Conservation (phyloP, 2,329 filamentous ascomycete species). For the Cucurbitaria berberidis region DNA sequence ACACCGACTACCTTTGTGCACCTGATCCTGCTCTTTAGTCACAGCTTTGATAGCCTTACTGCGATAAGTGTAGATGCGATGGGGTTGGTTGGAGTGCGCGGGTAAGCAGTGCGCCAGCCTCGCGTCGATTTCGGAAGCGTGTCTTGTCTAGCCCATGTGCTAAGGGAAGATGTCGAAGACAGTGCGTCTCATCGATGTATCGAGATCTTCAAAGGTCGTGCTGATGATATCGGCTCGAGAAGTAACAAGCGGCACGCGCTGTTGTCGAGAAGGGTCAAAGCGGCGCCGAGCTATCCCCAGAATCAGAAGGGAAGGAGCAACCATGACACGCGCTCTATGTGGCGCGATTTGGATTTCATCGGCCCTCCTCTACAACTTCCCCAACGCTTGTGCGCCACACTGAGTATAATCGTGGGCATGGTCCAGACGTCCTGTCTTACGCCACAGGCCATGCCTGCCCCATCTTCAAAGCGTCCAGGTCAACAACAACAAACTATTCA, state of each 20-base stretch:
- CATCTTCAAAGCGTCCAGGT: too few relatives aligned
- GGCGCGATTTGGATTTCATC: not conserved
- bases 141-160: not conserved
- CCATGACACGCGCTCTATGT: not conserved
- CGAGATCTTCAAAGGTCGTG: not conserved
- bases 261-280: not conserved
- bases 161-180: not conserved
- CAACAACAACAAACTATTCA: not conserved
- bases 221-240: not conserved
- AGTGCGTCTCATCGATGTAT: not conserved
- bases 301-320: not conserved
- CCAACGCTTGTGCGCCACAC: not conserved
- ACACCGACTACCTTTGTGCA: not conserved
- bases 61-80: not conserved
- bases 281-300: not conserved
- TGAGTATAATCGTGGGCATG: not conserved
- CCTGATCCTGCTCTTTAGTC: not conserved
- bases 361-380: not conserved
- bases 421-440: not conserved
- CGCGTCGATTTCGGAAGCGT: not conserved
- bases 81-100: not conserved
- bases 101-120: not conserved
- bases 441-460: not conserved
- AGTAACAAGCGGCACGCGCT: not conserved
- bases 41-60: not conserved